Base-by-base conservation (phyloP, 2,329 filamentous ascomycete species). In the Acrocalymma vagum region DNA sequence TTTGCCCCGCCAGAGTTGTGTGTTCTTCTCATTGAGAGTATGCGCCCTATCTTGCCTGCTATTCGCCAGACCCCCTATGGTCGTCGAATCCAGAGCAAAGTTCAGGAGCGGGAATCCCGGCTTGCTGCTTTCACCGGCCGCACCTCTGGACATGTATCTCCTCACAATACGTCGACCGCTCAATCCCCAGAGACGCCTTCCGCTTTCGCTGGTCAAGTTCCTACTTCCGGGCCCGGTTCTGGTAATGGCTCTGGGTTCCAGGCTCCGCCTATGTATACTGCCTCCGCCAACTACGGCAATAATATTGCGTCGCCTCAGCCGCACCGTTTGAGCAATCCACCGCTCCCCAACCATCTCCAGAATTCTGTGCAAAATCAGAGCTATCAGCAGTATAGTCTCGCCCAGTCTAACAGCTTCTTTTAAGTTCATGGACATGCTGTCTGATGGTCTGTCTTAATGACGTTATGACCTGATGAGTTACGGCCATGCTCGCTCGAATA, bases 21-120 rank as follows among this genome's bases (percentile, higher is more conserved):
- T 32, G 13, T 63, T 43, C 83, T 83, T 30, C 79, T 99, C 28
- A 85, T 95, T 29, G 91, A 97, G 47, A 79, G 82, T 23, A 91
- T 97, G 59, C 89, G 91, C 25, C 90, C 92, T 1, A 85, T 95
- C 48, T 76, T 97, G 25, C 88, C 90, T 3, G 78, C 83, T 27
- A 95, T 97, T 51, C 90, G 92, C 51, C 86, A 89, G 58, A 96
- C 92, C 27, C 93, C 94, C 4, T 94, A 97, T 67, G 94, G 94
- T 37, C 92, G 94, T 55, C 90, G 94, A 48, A 95, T 97, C 60
- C 86, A 89, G 65, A 87, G 87, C 66, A 97, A 97, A 79, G 88
- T 99, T 42, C 72, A 78, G 60, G 79, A 80, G 36, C 72, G 76
- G 29, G 81, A 84, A 53, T 55, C 55, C 43, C 65, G 65, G 18